A percentile compares a stretch with the other conserved stretches of the same genome.
phyloP scores from a whole-genome alignment of 441 rosid species.

The California macrophylla region DNA sequence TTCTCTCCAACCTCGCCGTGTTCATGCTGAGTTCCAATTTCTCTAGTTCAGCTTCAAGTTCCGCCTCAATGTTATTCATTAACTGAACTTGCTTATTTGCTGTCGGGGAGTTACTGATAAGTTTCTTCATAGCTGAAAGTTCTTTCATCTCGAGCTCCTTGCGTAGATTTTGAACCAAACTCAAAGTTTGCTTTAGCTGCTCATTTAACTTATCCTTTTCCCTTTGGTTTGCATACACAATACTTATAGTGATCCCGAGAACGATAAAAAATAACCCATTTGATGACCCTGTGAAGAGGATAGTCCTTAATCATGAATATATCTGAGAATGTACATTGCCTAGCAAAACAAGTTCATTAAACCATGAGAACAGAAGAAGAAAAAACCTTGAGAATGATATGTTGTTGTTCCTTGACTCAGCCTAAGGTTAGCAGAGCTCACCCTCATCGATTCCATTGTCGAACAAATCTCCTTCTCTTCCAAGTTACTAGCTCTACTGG shows the following conservation, averaged over 20 bases:
- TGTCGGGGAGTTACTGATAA: not conserved
- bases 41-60: constrained; percentile 36
- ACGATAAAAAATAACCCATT: constrained; percentile 37
- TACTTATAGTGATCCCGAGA: constrained; percentile 28
- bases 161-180: constrained; percentile 25
- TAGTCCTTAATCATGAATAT: not conserved
- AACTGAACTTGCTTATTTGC: constrained; percentile 15
- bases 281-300: constrained; percentile 29
- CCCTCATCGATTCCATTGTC: not conserved
- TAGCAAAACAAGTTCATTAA: not conserved
- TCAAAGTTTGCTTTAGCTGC: constrained; percentile 21
- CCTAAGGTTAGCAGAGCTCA: not conserved
- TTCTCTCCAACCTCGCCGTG: constrained; percentile 14
- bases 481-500: constrained; percentile 26
- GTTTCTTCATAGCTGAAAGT: constrained; percentile 19
- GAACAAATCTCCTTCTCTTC: too few relatives aligned
- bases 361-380: not conserved
- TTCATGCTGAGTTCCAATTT: constrained; percentile 23
- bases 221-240: constrained; percentile 11
- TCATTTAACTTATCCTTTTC: constrained; percentile 24
- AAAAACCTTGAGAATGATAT: constrained; percentile 20
- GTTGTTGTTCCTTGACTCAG: not conserved
- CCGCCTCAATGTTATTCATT: constrained; percentile 34
- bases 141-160: constrained; percentile 36
- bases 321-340: not conserved